A percentile compares a stretch with the other conserved stretches of the same genome.
phyloP scores from a whole-genome alignment of 805 yeast species.

The Candida khao-thaluensis region DNA sequence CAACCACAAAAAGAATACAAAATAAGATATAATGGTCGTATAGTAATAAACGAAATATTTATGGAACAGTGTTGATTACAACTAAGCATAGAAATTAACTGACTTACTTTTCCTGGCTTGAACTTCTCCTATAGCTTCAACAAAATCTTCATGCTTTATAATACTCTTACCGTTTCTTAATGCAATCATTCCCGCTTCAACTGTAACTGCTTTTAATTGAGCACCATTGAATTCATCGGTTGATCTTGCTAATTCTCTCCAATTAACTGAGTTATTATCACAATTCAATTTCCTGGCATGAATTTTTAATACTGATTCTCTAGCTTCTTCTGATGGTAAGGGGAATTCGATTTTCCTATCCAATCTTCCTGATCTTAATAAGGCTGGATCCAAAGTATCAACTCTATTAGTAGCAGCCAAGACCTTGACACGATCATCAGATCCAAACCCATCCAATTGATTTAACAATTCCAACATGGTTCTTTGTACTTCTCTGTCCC shows the following conservation, averaged over 20 bases:
- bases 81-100: slow-evolving; percentile 90
- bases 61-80: too few relatives aligned
- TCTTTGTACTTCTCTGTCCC: slow-evolving; percentile 48
- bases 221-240: slow-evolving; percentile 99
- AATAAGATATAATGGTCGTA: background rate
- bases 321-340: slow-evolving; percentile 93
- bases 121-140: slow-evolving; percentile 96
- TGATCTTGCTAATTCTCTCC: slow-evolving; percentile 97
- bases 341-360: slow-evolving; percentile 99
- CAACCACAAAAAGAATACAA: background rate
- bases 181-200: slow-evolving; percentile 99
- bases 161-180: slow-evolving; percentile 88
- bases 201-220: slow-evolving; percentile 96
- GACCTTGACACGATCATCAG: slow-evolving; percentile 96
- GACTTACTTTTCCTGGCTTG: slow-evolving; percentile 96
- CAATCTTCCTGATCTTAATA: slow-evolving; percentile 93
- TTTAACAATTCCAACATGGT: slow-evolving; percentile 50
- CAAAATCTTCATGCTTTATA: slow-evolving; percentile 95
- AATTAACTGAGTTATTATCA: slow-evolving; percentile 80
- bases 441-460: slow-evolving; percentile 87
- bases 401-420: slow-evolving; percentile 98
- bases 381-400: slow-evolving; percentile 97
- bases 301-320: slow-evolving; percentile 94
- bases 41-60: slow-evolving; percentile 2
- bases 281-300: slow-evolving; percentile 97